Conservation (phyloP, 192 early-diverging fungal genomes). For the Coemansia sp. region DNA sequence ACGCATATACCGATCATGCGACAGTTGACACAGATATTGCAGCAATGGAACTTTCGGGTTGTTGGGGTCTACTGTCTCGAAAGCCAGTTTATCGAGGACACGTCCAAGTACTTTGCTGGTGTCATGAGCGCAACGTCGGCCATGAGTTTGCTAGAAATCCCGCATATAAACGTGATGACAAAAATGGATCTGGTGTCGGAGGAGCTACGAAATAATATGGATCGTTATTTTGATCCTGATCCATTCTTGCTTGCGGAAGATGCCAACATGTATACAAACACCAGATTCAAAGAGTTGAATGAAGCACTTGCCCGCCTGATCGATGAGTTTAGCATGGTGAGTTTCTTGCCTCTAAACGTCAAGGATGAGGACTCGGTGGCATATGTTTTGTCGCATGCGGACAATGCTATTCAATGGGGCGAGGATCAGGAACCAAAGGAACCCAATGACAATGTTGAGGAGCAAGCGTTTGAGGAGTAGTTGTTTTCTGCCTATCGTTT, state of each 20-base stretch:
- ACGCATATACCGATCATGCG: slow-evolving; percentile 98
- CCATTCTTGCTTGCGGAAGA: slow-evolving; percentile 84
- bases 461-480: slow-evolving; percentile 25
- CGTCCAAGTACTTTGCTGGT: slow-evolving; percentile 95
- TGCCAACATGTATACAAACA: slow-evolving; percentile 70
- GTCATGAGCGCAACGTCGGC: slow-evolving; percentile 94
- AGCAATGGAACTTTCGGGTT: slow-evolving; percentile 76
- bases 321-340: slow-evolving; percentile 97
- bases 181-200: slow-evolving; percentile 92
- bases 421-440: slow-evolving; percentile 98
- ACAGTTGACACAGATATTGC: slow-evolving; percentile 69
- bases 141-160: slow-evolving; percentile 97
- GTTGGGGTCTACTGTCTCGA: slow-evolving; percentile 95
- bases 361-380: slow-evolving; percentile 92
- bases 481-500: too few relatives aligned
- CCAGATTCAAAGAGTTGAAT: slow-evolving; percentile 85
- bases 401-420: slow-evolving; percentile 96
- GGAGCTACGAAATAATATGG: slow-evolving; percentile 65
- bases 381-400: slow-evolving; percentile 83
- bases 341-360: slow-evolving; percentile 91
- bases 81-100: slow-evolving; percentile 94
- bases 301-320: slow-evolving; percentile 87
- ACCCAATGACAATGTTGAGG: slow-evolving; percentile 41
- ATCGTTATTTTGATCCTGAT: slow-evolving; percentile 90
- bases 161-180: slow-evolving; percentile 96